Evolutionary conservation across 192 early-diverging fungal species (phyloP), one percentile per base, ranked within the genome.

Genomic region (Powellomyces hirtus): DNA sequence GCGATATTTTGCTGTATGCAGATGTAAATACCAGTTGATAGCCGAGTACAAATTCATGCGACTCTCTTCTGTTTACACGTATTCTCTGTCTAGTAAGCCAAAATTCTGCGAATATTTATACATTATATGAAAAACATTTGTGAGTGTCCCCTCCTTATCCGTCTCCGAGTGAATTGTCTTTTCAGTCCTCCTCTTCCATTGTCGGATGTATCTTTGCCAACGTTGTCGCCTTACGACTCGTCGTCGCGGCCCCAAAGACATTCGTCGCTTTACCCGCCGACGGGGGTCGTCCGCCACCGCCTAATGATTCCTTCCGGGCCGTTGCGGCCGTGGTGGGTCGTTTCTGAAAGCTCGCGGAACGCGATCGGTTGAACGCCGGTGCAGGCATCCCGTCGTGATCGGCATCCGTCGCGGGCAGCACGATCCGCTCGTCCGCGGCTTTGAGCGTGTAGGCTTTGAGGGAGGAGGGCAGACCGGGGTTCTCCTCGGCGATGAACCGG

Each of bases 401-500:
- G 36, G 30, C 14, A 13, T 52, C 42, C 49, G 31, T 49, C 22
- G 55, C 51, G 29, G 31, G 44, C 14, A 18, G 70, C 27, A 72
- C 68, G 49, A 70, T 70, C 8, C 68, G 58, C 37, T 70, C 68
- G 51, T 70, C 68, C 13, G 68, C 58, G 11, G 68, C 68, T 20
- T 62, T 22, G 2, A 71, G 70, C 35, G 31, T 38, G 52, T 64
- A 71, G 26, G 26, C 37, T 27, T 26, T 37, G 26, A 64, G 70
- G 36, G 30, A 35, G 13, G 34, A 8, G 3, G 70, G 62, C 7
- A 71, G 30, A 34, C 61, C 51, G 10, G 26, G 20, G 8, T 55
- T 38, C 18, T n/a, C 42, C 37, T 57, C 56, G 13, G 60, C 51
- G n/a, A 49, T 49, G 36, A 69, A 75, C 13, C 40, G 38, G 50